These are phyloP conservation scores for Hordeum marinum DNA, from an alignment of 176 grass and related monocot species.

Conservation along the genomic window DNA sequence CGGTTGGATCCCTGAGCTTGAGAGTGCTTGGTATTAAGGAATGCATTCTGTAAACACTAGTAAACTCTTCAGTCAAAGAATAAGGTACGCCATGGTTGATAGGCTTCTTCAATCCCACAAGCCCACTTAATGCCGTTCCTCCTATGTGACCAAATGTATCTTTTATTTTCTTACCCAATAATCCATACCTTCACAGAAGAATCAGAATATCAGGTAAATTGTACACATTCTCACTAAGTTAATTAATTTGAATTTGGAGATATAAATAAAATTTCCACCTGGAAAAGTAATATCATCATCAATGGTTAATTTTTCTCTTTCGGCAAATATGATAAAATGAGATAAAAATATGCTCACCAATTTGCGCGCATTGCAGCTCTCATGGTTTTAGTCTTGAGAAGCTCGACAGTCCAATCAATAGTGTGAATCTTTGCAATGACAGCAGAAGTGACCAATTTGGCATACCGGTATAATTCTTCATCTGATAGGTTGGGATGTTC, in stretches of 20 bases:
- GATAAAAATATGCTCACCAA: slow-evolving; percentile 40
- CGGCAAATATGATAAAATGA: slow-evolving; percentile 24
- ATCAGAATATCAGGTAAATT: slow-evolving; percentile 13
- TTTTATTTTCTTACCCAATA: slow-evolving; percentile 59
- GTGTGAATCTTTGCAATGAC: slow-evolving; percentile 69
- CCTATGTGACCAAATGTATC: slow-evolving; percentile 59
- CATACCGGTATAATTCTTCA: slow-evolving; percentile 45
- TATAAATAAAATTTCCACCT: slow-evolving; percentile 25
- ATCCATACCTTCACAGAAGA: slow-evolving; percentile 48
- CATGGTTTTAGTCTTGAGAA: slow-evolving; percentile 58
- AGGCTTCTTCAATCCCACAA: slow-evolving; percentile 35
- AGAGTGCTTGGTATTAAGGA: slow-evolving; percentile 45
- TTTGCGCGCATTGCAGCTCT: slow-evolving; percentile 42
- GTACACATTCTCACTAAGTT: slow-evolving; percentile 12
- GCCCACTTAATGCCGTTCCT: slow-evolving; percentile 33
- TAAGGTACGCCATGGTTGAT: slow-evolving; percentile 52
- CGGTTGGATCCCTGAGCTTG: slow-evolving; percentile 41
- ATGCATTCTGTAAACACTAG: slow-evolving; percentile 64
- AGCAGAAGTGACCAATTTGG: slow-evolving; percentile 54
- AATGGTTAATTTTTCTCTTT: neutral
- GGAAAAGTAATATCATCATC: neutral
- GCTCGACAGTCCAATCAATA: slow-evolving; percentile 66
- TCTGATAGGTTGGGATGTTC: slow-evolving; percentile 38
- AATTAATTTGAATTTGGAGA: slow-evolving; percentile 26
- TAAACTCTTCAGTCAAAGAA: slow-evolving; percentile 66